phyloP scores from a whole-genome alignment of 2,329 filamentous ascomycete genomes.

The Ophiostoma perfectum region DNA sequence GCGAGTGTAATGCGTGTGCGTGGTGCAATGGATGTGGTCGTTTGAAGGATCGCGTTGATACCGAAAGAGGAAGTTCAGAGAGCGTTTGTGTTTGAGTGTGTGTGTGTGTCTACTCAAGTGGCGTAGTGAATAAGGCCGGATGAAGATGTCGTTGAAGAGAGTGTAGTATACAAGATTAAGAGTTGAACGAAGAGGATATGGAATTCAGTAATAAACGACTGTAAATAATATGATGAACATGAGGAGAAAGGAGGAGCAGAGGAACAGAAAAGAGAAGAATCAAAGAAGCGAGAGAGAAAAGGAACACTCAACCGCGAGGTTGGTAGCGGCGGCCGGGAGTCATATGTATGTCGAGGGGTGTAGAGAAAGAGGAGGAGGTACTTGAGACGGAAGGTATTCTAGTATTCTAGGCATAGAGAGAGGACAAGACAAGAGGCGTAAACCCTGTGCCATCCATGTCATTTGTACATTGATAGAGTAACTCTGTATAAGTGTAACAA shows the following conservation, averaged over 20 bases:
- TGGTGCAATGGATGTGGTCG: not conserved
- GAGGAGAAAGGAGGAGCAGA: not conserved
- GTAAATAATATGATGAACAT: not conserved
- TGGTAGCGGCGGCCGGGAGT: conserved; percentile 10
- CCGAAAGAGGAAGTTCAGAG: not conserved
- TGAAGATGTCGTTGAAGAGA: not conserved
- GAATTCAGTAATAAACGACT: not conserved
- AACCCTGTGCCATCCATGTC: conserved; percentile 1
- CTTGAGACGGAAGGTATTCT: not conserved
- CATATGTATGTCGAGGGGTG: conserved; percentile 7
- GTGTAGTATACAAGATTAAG: too few species aligned
- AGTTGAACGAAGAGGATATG: not conserved
- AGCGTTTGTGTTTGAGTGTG: not conserved
- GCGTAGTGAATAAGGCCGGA: not conserved
- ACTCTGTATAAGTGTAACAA: not conserved
- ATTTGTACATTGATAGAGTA: not conserved
- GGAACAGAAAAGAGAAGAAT: not conserved
- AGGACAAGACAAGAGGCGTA: not conserved
- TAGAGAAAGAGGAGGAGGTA: not conserved
- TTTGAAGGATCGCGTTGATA: not conserved
- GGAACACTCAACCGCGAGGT: not conserved
- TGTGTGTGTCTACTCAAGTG: not conserved
- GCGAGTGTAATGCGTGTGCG: not conserved
- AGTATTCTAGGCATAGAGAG: not conserved
- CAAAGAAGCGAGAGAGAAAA: not conserved